Base-by-base conservation (phyloP, 371 early-diverging fungal species). In the Mortierella sp. region DNA sequence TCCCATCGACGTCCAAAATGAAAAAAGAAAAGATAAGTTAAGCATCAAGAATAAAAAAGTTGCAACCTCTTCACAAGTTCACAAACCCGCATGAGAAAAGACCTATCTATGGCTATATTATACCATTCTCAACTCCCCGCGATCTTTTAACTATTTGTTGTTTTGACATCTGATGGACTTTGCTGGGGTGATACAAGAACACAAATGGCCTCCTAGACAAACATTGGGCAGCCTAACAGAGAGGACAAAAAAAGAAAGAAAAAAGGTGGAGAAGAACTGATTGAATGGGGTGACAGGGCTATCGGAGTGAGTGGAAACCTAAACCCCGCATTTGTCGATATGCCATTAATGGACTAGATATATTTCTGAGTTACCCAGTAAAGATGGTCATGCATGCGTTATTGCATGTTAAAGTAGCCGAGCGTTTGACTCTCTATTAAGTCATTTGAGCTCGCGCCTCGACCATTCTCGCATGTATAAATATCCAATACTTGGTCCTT, bases 261-360 rank as follows among this genome's bases (percentile, higher is more conserved):
- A 38, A 40, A 45, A 62, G 47, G 63, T 62, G 63, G 63, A 61
- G 45, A 24, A 59, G 48, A 52, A 40, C 28, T 16, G 22, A 24
- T 55, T 55, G 55, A 28, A 55, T 22, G 48, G 2, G 48, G 19
- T 15, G 19, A 53, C 22, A 60, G 38, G 48, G 9, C 52, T 1
- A 24, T 62, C 62, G 33, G 62, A 41, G 32, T 28, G n/a, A 6
- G 36, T 6, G 38, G 15, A 36, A 70, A 70, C 70, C 70, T 63
- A 63, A 64, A 70, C 70, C 70, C 70, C 70, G 64, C 70, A 70
- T 70, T 70, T 33, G 28, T 22, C 6, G n/a, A 62, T 2, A 62
- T 62, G 22, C 62, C 62, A 38, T 41, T 62, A 41, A 62, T 62
- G 62, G 62, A 59, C 40, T 57, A 32, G 3, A 22, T 9, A n/a